Conservation (phyloP, 768 basidiomycete species). For the Rhodosporidiobolus sp. region DNA sequence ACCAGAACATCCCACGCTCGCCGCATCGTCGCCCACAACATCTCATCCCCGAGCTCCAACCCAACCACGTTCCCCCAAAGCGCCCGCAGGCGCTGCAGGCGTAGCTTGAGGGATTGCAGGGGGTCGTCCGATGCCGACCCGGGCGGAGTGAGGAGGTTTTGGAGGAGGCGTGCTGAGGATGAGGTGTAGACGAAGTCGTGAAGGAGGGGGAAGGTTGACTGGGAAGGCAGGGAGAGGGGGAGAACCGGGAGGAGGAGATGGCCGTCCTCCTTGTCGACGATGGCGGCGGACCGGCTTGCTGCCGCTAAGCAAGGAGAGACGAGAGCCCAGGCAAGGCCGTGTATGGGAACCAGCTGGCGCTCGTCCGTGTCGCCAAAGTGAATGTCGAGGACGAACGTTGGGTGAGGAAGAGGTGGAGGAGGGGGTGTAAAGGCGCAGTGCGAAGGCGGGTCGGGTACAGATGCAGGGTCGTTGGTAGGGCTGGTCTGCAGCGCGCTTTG, state of each 20-base stretch:
- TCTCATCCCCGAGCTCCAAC: neutral
- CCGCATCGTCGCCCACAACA: neutral
- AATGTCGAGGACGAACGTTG: neutral
- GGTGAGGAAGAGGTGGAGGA: neutral
- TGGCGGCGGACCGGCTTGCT: neutral
- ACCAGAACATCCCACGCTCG: neutral
- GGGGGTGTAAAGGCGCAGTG: neutral
- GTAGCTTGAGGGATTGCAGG: neutral
- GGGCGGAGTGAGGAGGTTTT: neutral
- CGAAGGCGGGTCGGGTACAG: neutral
- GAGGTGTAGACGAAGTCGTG: conserved; percentile 2
- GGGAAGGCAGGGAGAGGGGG: neutral
- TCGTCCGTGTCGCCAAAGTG: neutral
- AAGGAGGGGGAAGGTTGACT: neutral
- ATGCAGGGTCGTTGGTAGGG: neutral
- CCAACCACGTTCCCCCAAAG: neutral
- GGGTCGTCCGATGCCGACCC: neutral
- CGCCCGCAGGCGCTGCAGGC: neutral
- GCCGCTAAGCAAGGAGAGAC: neutral
- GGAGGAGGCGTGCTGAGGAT: neutral
- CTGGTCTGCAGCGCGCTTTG: neutral
- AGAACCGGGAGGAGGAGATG: neutral
- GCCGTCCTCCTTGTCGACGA: neutral
- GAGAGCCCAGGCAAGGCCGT: neutral
- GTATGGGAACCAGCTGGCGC: neutral